Evolutionary conservation across 371 early-diverging fungal species (phyloP), one percentile per base, ranked within the genome.

Genomic region (Mortierella sp.): DNA sequence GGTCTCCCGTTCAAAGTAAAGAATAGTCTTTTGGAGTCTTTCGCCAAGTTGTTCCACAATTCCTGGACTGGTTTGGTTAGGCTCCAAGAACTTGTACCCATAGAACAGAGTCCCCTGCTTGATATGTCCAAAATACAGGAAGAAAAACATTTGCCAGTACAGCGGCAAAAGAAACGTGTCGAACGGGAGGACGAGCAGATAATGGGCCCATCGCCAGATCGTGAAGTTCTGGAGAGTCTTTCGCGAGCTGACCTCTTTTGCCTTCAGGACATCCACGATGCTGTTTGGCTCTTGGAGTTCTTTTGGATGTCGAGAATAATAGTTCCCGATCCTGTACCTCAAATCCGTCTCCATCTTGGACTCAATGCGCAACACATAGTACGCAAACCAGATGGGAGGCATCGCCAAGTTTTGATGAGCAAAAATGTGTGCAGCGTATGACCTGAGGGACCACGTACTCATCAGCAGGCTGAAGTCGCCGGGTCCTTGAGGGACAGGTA

Each of bases 131-230:
- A 84, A 91, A 57, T 90, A 90, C 0, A 90, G 77, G n/a, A 81
- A 77, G 49, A 90, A 90, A 69, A 91, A 90, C 80, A 85, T 78
- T 61, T 92, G 90, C 55, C 85, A 78, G 51, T 81, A 83, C 13
- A 89, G 67, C 0, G 88, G 88, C 46, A 86, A 47, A 16, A 87
- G 56, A 10, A 83, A 82, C 55, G 90, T 87, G 17, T 83, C 71
- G 21, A 68, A 53, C 1, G 86, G 86, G 4, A 83, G 63, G 0
- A 81, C 71, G 17, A 88, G 52, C 4, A 87, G 76, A 53, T 87
- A 88, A 19, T 84, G 83, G 8, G 82, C 74, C 85, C 84, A 85
- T 9, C 88, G 83, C 80, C 86, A 92, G 19, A 89, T 85, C 12
- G 79, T 43, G 54, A 88, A 83, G 54, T 80, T 83, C 2, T 83